phyloP scores from a whole-genome alignment of 176 grass and related monocot genomes.

The Pontederia paniculata region DNA sequence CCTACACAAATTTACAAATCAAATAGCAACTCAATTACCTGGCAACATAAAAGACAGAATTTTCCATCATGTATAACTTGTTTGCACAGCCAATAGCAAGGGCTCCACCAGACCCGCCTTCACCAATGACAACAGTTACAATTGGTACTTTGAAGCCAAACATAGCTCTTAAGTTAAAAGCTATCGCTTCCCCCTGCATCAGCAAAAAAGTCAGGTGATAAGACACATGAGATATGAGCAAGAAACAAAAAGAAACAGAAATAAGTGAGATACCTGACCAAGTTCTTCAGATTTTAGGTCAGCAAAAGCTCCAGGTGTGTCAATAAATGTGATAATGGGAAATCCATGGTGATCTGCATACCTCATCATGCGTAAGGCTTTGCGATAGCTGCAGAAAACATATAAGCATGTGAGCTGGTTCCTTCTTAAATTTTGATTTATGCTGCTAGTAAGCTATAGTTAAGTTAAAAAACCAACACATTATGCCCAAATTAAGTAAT shows the following conservation, averaged over 20 bases:
- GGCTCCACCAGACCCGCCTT: conserved; percentile 32
- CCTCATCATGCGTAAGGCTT: conserved; percentile 29
- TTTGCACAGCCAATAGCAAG: conserved; percentile 36
- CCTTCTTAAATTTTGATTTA: too few relatives aligned
- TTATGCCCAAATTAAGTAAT: too few relatives aligned
- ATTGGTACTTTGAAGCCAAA: conserved; percentile 34
- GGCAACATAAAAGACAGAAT: conserved; percentile 32
- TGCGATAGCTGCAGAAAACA: conserved; percentile 29
- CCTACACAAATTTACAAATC: not conserved
- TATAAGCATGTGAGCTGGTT: not conserved
- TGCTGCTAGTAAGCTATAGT: too few relatives aligned
- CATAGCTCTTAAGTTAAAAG: conserved; percentile 27
- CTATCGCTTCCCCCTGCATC: conserved; percentile 34
- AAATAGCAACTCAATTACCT: conserved; percentile 19
- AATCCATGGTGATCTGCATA: conserved; percentile 29
- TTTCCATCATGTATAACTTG: conserved; percentile 30
- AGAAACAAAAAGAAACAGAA: not conserved
- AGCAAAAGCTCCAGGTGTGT: conserved; percentile 35
- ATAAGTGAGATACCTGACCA: conserved; percentile 21
- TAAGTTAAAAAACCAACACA: too few relatives aligned
- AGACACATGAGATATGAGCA: too few relatives aligned
- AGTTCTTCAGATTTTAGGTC: conserved; percentile 42
- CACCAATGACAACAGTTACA: conserved; percentile 31
- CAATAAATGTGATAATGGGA: conserved; percentile 35
- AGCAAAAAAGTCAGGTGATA: not conserved